Base-by-base conservation (phyloP, 306 rosid genomes). In the Medicago arabica region DNA sequence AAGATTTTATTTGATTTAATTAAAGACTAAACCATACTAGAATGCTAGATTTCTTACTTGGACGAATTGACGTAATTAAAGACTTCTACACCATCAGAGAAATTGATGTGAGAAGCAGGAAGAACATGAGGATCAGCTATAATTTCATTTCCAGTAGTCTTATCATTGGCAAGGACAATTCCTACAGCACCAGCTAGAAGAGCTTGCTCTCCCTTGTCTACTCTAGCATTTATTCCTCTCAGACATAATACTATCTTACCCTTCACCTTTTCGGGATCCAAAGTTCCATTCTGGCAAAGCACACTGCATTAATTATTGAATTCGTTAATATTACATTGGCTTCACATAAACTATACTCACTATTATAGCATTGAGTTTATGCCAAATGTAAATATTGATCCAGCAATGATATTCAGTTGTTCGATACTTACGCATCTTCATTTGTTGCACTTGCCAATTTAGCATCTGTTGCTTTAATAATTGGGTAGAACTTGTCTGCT, bases 91-190 rank as follows among this genome's bases (percentile, higher is more conserved):
- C 96, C 97, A 21, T 88, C 78, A 5, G 81, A 71, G 78, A 75
- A 92, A 68, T 81, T 92, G 83, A 92, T 80, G 17, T 94, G 98
- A 46, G 95, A 79, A 28, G 93, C 97, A 41, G 97, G 93, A 68
- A 94, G 98, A 25, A 94, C 55, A 79, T 94, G 98, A 62, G 98
- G 90, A 75, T 94, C 97, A n/a, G 98, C 90, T 28, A 90, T 40
- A 9, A 94, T 74, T 75, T 92, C 98, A 59, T 94, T 94, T 47
- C 92, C 96, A 11, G 0, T 72, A 23, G n/a, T 13, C 15, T 57
- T 78, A 65, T n/a, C 44, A 82, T 94, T 94, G 16, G 93, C 96
- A 36, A 94, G 97, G 77, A 94, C 69, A 96, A 94, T 88, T 73
- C 97, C 98, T 17, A 78, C 89, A 16, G 97, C 98, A 7, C 98